Percentiles rank a stretch among this genome's conserved stretches.
phyloP scores from a whole-genome alignment of 2,329 filamentous ascomycete species.

The Phialophora tarda region DNA sequence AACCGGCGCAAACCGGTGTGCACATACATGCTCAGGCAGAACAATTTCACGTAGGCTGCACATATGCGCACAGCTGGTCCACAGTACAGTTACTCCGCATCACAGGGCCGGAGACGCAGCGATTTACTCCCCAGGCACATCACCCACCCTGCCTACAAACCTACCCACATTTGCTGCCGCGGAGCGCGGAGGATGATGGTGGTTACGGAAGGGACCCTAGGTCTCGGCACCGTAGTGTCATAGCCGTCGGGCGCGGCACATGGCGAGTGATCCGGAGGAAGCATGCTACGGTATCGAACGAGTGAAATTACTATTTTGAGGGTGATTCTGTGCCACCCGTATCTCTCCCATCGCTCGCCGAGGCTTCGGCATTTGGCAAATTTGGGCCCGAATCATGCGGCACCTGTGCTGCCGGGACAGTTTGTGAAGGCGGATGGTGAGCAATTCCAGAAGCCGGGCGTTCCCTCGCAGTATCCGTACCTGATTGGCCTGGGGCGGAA shows the following conservation, averaged over 20 bases:
- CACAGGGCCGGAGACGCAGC: background rate
- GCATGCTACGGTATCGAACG: background rate
- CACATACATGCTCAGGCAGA: slow-evolving; percentile 16
- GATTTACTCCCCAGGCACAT: too few species aligned
- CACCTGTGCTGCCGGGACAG: background rate
- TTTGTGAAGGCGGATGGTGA: background rate
- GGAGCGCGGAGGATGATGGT: background rate
- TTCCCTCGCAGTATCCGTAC: background rate
- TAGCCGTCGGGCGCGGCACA: background rate
- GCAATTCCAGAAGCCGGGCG: background rate
- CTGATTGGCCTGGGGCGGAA: background rate
- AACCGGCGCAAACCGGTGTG: background rate
- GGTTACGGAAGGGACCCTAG: background rate
- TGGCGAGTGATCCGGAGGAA: background rate
- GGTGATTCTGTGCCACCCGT: slow-evolving; percentile 14
- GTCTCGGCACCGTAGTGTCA: background rate
- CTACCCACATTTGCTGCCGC: background rate
- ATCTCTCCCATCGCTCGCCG: slow-evolving; percentile 18
- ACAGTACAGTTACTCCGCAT: background rate
- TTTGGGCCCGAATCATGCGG: background rate
- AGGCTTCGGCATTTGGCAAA: background rate
- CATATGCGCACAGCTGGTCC: background rate
- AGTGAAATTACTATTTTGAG: background rate
- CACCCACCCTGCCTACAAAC: too few species aligned
- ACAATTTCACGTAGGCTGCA: slow-evolving; percentile 1